These are phyloP conservation scores for Penicillium crustosum DNA, from an alignment of 2,329 filamentous ascomycete genomes.

Conservation along the genomic window DNA sequence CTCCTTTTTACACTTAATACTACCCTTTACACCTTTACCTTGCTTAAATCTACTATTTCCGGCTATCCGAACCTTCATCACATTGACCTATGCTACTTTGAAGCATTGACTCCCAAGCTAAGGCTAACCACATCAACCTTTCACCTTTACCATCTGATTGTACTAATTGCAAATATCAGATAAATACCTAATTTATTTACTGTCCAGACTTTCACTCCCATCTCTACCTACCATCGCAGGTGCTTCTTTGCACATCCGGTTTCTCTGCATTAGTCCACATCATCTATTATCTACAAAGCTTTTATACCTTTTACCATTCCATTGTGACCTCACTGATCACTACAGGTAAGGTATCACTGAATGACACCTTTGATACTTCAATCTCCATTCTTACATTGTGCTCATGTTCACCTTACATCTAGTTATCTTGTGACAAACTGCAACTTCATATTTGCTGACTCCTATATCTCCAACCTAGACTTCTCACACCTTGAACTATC, in stretches of 20 bases:
- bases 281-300: not conserved
- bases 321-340: not conserved
- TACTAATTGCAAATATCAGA: not conserved
- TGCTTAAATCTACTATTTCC: not conserved
- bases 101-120: not conserved
- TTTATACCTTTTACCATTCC: not conserved
- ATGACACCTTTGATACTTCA: not conserved
- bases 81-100: not conserved
- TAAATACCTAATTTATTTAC: not conserved
- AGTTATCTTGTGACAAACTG: not conserved
- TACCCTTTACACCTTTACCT: not conserved
- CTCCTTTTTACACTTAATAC: not conserved
- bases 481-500: not conserved
- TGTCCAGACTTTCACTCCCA: not conserved
- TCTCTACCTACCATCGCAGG: not conserved
- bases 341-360: not conserved
- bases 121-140: not conserved
- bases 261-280: not conserved
- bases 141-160: not conserved
- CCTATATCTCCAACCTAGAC: not conserved
- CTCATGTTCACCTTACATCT: not conserved
- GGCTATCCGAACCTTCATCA: too few species aligned
- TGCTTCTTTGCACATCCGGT: not conserved
- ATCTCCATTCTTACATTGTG: not conserved
- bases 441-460: not conserved